Conservation (phyloP, 306 rosid genomes). For the Calophaca sinica region DNA sequence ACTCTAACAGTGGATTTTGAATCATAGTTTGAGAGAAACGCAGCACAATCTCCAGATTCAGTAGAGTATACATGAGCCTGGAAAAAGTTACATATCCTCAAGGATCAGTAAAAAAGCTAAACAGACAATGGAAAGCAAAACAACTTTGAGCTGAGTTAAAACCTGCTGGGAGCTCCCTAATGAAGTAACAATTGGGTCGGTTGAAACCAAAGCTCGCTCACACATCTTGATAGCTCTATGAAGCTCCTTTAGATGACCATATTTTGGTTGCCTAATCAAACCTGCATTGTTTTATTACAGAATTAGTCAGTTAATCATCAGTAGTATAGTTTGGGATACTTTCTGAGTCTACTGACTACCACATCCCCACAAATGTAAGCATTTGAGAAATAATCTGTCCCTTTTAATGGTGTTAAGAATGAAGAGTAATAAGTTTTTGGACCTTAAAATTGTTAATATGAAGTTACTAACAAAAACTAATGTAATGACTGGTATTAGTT, state of each 20-base stretch:
- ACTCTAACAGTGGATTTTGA: constrained; percentile 76
- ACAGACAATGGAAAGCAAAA: not conserved
- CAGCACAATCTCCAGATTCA: constrained; percentile 89
- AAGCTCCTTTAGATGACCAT: constrained; percentile 97
- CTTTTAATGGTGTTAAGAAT: too few relatives aligned
- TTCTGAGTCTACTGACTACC: not conserved
- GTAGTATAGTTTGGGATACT: not conserved
- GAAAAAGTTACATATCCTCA: constrained; percentile 31
- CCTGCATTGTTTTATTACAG: constrained; percentile 57
- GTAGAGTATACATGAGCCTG: constrained; percentile 89
- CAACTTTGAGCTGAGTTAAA: constrained; percentile 16
- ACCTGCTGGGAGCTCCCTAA: constrained; percentile 95
- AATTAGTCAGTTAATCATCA: constrained; percentile 35
- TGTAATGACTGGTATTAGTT: not conserved
- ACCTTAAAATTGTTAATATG: not conserved
- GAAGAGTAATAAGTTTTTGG: too few relatives aligned
- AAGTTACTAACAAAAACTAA: not conserved
- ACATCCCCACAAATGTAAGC: constrained; percentile 33
- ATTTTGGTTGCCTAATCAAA: constrained; percentile 92
- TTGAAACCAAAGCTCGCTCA: constrained; percentile 81
- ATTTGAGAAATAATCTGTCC: not conserved
- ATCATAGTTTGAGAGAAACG: constrained; percentile 90
- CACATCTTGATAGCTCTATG: constrained; percentile 88
- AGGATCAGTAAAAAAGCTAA: constrained; percentile 45
- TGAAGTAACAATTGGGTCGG: constrained; percentile 86